Evolutionary conservation across 1,284 basidiomycete species (phyloP), one percentile per base, ranked within the genome.

Genomic region (Cutaneotrichosporon spelunceum): DNA sequence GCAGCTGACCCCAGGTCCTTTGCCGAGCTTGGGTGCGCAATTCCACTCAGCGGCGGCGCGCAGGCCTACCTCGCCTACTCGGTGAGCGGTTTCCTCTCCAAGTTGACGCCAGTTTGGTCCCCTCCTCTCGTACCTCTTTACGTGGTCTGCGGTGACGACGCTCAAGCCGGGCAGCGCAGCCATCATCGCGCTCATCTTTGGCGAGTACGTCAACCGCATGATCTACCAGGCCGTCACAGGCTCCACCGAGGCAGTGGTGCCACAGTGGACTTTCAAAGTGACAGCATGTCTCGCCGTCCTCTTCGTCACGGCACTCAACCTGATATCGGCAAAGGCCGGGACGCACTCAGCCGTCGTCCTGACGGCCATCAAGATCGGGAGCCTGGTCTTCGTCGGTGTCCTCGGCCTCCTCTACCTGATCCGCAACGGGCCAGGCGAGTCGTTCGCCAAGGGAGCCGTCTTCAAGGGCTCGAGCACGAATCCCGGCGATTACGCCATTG

Each of bases 191-290:
- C 78, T 83, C 30, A 81, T 84, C 65, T 83, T 82, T 69, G 83
- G 81, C 24, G 95, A 99, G 80, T 99, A 99, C 74, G 77, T 96
- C 61, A 95, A 81, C 48, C 75, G 83, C 6, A 78, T 84, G 52
- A 58, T 83, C 23, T 82, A 78, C 54, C 81, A 83, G 56, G 66
- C 71, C 2, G 62, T 76, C 23, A 70, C 72, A 0, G 66, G 66
- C 21, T 58, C 68, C 61, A 65, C 64, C 60, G 84, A 72, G 83
- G 86, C 66, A 33, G 84, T 86, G 8, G 87, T 90, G 59, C 92
- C 94, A 34, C 85, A 88, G 66, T 96, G 92, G 93, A 86, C 89
- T n/a, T 91, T 91, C 80, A 96, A 95, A 68, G 78, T 93, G 62
- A 91, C 90, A 27, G 95, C 91, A 9, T 79, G 85, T 42, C 78